These are phyloP conservation scores for Elaeagnus macrophylla DNA, from an alignment of 306 rosid species.

Conservation along the genomic window DNA sequence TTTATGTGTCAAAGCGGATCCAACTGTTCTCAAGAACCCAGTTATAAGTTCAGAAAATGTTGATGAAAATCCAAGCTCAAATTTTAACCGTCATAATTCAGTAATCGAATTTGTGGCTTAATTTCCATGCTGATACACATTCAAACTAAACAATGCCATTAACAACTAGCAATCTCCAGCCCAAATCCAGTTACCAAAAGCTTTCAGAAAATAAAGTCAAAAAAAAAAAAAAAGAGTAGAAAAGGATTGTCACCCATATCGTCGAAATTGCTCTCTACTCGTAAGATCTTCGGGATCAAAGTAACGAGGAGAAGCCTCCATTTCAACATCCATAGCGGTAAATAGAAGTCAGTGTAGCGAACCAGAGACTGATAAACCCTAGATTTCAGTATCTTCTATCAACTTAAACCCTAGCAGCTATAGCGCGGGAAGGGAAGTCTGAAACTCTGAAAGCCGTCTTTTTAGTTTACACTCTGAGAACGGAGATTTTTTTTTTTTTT, in stretches of 20 bases:
- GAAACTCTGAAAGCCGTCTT: not conserved
- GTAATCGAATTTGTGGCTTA: not conserved
- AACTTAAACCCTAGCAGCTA: slow-evolving; percentile 32
- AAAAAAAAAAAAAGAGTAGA: not conserved
- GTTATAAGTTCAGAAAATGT: not conserved
- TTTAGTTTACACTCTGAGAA: too few species aligned
- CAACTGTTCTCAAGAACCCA: not conserved
- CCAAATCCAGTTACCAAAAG: not conserved
- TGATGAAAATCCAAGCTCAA: not conserved
- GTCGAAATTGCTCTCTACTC: slow-evolving; percentile 55
- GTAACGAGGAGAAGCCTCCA: slow-evolving; percentile 52
- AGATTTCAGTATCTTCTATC: not conserved
- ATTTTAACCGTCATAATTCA: too few species aligned
- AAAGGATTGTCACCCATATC: slow-evolving; percentile 52
- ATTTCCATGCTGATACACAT: not conserved
- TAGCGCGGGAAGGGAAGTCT: slow-evolving; percentile 28
- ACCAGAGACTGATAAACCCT: not conserved
- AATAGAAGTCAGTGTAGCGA: not conserved
- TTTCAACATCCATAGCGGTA: slow-evolving; percentile 42
- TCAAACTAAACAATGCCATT: slow-evolving; percentile 2
- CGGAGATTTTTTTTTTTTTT: too few species aligned
- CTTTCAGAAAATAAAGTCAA: not conserved
- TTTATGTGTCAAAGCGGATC: not conserved
- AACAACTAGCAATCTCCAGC: not conserved
- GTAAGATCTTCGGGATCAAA: slow-evolving; percentile 72